Percentiles rank a stretch among this genome's conserved stretches.
Evolutionary conservation across 192 early-diverging fungal genomes (phyloP).

Genomic region (Endogone sp.): DNA sequence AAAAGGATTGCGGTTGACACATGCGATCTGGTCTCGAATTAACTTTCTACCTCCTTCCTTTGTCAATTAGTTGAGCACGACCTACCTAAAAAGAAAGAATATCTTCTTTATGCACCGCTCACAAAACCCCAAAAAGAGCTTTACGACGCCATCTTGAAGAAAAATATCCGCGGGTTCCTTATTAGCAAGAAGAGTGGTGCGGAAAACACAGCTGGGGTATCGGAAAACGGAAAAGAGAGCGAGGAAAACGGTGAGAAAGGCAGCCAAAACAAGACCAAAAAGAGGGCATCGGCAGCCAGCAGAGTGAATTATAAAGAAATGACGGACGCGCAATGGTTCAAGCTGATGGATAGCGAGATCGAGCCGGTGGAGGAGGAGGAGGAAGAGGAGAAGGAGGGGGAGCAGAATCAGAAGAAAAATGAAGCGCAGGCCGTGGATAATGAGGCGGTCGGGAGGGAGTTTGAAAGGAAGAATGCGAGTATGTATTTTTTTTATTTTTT

Average conservation of each 20-base stretch:
- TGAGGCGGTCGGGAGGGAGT: constrained; percentile 14
- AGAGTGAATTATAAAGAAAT: constrained; percentile 32
- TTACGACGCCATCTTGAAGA: constrained; percentile 63
- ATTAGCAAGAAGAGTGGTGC: constrained; percentile 33
- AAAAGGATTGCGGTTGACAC: too few relatives aligned
- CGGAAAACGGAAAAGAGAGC: constrained; percentile 5
- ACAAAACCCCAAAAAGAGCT: constrained; percentile 65
- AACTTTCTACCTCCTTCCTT: not conserved
- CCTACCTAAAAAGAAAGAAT: constrained; percentile 90
- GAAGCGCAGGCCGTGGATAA: not conserved
- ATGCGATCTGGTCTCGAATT: not conserved
- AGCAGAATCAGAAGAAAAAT: too few relatives aligned
- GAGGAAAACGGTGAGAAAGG: constrained; percentile 42
- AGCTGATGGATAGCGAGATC: constrained; percentile 7
- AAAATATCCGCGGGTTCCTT: constrained; percentile 60
- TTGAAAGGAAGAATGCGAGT: not conserved
- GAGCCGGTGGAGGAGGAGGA: constrained; percentile 9
- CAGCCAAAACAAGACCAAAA: constrained; percentile 57
- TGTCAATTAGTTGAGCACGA: constrained; percentile 70
- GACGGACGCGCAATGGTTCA: constrained; percentile 22
- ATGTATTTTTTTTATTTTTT: too few relatives aligned
- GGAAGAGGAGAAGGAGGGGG: constrained; percentile 8
- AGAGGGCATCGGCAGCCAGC: constrained; percentile 42
- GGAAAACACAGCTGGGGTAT: constrained; percentile 8
- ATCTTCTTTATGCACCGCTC: constrained; percentile 75